A percentile compares a stretch with the other conserved stretches of the same genome.
Evolutionary conservation across 2,329 filamentous ascomycete species (phyloP).

Genomic region (Paramyrothecium roridum): DNA sequence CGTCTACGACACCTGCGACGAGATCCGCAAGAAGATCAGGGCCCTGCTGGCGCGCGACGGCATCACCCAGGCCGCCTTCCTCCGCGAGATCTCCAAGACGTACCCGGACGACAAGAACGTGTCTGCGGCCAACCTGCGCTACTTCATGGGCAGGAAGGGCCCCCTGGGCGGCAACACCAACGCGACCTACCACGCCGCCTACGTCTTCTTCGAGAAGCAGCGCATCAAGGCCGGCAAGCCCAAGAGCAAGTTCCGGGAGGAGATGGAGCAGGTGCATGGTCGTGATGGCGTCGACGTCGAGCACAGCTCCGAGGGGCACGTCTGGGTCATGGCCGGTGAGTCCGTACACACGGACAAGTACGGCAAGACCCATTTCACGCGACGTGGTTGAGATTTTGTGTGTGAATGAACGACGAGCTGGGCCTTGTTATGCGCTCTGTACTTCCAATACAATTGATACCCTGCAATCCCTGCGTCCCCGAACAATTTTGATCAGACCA

Average conservation of each 20-base stretch:
- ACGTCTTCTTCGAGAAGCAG: conserved; percentile 59
- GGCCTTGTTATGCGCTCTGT: too few species aligned
- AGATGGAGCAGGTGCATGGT: conserved; percentile 43
- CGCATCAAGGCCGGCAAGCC: conserved; percentile 47
- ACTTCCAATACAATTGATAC: too few species aligned
- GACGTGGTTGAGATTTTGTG: too few species aligned
- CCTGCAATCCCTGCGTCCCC: too few species aligned
- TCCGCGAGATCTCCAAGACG: conserved; percentile 42
- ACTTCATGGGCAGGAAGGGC: conserved; percentile 50
- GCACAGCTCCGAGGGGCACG: conserved; percentile 8
- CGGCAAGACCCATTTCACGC: conserved; percentile 5
- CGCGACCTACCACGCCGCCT: conserved; percentile 48
- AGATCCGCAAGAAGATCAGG: conserved; percentile 54
- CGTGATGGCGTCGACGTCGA: conserved; percentile 18
- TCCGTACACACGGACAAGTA: conserved; percentile 13
- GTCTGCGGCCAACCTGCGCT: conserved; percentile 39
- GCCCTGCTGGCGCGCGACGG: conserved; percentile 38
- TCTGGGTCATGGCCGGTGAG: conserved; percentile 6
- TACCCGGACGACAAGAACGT: conserved; percentile 32
- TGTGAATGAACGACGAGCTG: too few species aligned
- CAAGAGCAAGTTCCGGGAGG: conserved; percentile 46
- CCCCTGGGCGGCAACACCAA: conserved; percentile 43
- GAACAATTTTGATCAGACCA: too few species aligned
- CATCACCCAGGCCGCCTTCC: conserved; percentile 50
- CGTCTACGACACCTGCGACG: conserved; percentile 56